phyloP scores from a whole-genome alignment of 805 yeast species.

The Schizosaccharomyces octosporus region DNA sequence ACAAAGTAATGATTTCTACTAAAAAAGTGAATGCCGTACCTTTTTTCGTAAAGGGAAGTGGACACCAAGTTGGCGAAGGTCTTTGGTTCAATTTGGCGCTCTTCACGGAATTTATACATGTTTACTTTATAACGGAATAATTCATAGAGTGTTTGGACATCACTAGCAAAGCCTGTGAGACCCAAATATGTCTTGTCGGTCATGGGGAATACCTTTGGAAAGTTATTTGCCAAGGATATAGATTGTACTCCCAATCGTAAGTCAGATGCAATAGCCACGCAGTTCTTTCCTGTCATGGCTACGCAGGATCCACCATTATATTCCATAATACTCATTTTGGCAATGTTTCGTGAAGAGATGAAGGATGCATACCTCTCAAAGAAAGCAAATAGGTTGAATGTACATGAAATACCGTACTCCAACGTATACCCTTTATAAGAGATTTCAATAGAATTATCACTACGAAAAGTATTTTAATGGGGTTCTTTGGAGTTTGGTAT shows the following conservation, averaged over 20 bases:
- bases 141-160: constrained; percentile 62
- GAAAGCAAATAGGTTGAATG: too few relatives aligned
- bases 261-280: constrained; percentile 94
- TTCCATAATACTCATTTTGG: constrained; percentile 3
- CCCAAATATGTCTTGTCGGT: constrained; percentile 66
- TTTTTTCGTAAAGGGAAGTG: constrained; percentile 63
- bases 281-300: constrained; percentile 95
- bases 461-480: too few relatives aligned
- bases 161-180: constrained; percentile 85
- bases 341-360: too few relatives aligned
- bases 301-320: constrained; percentile 70
- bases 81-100: constrained; percentile 74
- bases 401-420: too few relatives aligned
- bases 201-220: constrained; percentile 72
- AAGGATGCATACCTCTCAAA: too few relatives aligned
- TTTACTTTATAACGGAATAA: constrained; percentile 66
- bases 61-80: constrained; percentile 83
- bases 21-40: constrained; percentile 22
- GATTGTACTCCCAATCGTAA: constrained; percentile 84
- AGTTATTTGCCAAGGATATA: constrained; percentile 71
- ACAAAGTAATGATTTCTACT: neutral
- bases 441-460: too few relatives aligned
- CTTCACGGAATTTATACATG: constrained; percentile 73
- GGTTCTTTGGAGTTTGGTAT: too few relatives aligned
- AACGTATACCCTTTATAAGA: too few relatives aligned